Percentiles rank a stretch among this genome's conserved stretches.
Conservation (phyloP, 495 filamentous ascomycete species). For the Penicillium macrosclerotiorum region DNA sequence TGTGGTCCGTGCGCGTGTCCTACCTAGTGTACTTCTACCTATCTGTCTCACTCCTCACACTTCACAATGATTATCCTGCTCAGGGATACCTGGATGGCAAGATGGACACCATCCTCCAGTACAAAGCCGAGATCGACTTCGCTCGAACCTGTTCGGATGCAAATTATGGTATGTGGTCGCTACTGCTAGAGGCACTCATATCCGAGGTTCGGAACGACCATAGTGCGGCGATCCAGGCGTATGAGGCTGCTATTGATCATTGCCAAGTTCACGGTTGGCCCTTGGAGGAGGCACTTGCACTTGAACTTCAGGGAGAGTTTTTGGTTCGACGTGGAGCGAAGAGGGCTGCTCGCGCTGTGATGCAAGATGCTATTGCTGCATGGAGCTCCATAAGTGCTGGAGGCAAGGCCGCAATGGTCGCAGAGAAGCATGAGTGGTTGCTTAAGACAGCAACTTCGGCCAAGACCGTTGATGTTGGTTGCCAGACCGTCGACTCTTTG, state of each 20-base stretch:
- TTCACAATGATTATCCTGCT: slow-evolving; percentile 55
- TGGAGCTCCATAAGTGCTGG: slow-evolving; percentile 72
- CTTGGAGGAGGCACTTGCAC: slow-evolving; percentile 76
- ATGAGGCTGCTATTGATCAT: slow-evolving; percentile 79
- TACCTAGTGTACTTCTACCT: slow-evolving; percentile 68
- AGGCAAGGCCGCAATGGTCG: slow-evolving; percentile 70
- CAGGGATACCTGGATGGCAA: slow-evolving; percentile 51
- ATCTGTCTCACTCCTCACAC: slow-evolving; percentile 61
- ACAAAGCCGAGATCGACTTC: slow-evolving; percentile 65
- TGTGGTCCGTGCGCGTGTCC: slow-evolving; percentile 73
- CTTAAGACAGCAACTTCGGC: slow-evolving; percentile 62
- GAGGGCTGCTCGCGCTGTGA: slow-evolving; percentile 66
- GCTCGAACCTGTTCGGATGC: slow-evolving; percentile 67
- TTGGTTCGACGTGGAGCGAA: slow-evolving; percentile 68
- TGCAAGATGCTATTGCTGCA: slow-evolving; percentile 70
- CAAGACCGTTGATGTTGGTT: slow-evolving; percentile 63
- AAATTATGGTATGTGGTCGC: slow-evolving; percentile 78
- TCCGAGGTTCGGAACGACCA: slow-evolving; percentile 63
- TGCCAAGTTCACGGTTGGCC: slow-evolving; percentile 72
- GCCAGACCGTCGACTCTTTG: slow-evolving; percentile 64
- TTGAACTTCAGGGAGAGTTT: slow-evolving; percentile 71
- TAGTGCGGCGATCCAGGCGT: slow-evolving; percentile 58
- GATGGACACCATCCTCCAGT: slow-evolving; percentile 52
- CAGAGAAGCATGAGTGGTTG: slow-evolving; percentile 68
- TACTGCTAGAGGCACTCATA: slow-evolving; percentile 70